These are phyloP conservation scores for Cicer yamashitae DNA, from an alignment of 306 rosid species.

Conservation along the genomic window DNA sequence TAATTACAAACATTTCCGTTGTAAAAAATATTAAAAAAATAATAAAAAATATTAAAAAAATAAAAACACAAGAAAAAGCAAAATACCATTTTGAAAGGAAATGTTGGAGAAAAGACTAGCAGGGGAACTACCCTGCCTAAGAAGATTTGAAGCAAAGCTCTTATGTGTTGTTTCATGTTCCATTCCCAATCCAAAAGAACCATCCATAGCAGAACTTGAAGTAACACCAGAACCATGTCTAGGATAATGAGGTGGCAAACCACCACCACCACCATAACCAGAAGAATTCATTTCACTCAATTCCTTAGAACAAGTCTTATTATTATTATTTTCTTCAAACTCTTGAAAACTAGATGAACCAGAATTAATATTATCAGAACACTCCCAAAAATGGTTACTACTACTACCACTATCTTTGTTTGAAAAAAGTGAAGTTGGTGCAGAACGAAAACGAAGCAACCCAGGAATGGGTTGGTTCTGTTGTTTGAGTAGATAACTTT, in stretches of 20 bases:
- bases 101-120: constrained; percentile 76
- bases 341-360: constrained; percentile 50
- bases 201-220: constrained; percentile 53
- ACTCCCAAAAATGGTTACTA: too few relatives aligned
- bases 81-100: constrained; percentile 71
- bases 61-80: constrained; percentile 7
- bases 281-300: constrained; percentile 55
- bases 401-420: not conserved
- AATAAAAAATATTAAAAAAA: not conserved
- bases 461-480: constrained; percentile 63
- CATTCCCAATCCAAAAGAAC: constrained; percentile 59
- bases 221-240: constrained; percentile 54
- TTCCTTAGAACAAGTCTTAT: constrained; percentile 39
- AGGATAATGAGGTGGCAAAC: constrained; percentile 88
- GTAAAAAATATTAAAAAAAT: not conserved
- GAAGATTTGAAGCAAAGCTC: constrained; percentile 52
- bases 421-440: constrained; percentile 65
- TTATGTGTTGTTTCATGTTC: constrained; percentile 48
- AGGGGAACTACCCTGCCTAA: constrained; percentile 87
- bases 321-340: too few relatives aligned
- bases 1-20: too few relatives aligned
- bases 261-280: constrained; percentile 52
- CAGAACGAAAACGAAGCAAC: constrained; percentile 84
- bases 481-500: constrained; percentile 44
- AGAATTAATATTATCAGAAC: not conserved